Conservation (phyloP, 371 early-diverging fungal species). For the Rhizomucor miehei region DNA sequence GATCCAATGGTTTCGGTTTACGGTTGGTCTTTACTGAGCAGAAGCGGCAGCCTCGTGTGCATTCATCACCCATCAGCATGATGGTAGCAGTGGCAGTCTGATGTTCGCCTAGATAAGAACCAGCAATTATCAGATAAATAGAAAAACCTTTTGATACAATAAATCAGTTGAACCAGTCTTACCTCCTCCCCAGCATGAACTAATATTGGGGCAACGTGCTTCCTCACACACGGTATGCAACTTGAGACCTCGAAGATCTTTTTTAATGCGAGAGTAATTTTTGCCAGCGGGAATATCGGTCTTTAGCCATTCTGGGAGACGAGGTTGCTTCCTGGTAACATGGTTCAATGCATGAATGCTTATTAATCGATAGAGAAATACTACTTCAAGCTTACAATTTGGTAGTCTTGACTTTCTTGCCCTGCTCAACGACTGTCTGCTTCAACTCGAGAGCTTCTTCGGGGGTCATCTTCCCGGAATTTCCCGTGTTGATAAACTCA, state of each 20-base stretch:
- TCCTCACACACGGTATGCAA: conserved; percentile 95
- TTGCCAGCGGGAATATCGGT: conserved; percentile 88
- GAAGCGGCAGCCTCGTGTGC: conserved; percentile 98
- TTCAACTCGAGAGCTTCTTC: conserved; percentile 66
- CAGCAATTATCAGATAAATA: background rate
- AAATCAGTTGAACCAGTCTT: too few species aligned
- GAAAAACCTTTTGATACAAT: too few species aligned
- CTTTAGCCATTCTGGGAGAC: conserved; percentile 93
- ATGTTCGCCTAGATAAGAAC: conserved; percentile 60
- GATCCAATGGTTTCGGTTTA: conserved; percentile 85
- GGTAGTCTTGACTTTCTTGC: conserved; percentile 40
- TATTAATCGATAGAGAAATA: too few species aligned
- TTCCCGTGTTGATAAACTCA: conserved; percentile 64
- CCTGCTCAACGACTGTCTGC: conserved; percentile 49
- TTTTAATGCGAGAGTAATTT: conserved; percentile 80
- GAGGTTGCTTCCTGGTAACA: conserved; percentile 51
- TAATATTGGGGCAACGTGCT: conserved; percentile 97
- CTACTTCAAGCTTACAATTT: conserved; percentile 48
- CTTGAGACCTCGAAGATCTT: conserved; percentile 88
- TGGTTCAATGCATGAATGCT: background rate
- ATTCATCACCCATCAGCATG: conserved; percentile 99
- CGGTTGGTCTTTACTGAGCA: conserved; percentile 97
- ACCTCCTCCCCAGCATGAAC: conserved; percentile 97
- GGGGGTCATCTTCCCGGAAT: conserved; percentile 52
- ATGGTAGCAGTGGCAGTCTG: conserved; percentile 98